Evolutionary conservation across 306 rosid genomes (phyloP).

Genomic region (Pachyrhizus erosus): DNA sequence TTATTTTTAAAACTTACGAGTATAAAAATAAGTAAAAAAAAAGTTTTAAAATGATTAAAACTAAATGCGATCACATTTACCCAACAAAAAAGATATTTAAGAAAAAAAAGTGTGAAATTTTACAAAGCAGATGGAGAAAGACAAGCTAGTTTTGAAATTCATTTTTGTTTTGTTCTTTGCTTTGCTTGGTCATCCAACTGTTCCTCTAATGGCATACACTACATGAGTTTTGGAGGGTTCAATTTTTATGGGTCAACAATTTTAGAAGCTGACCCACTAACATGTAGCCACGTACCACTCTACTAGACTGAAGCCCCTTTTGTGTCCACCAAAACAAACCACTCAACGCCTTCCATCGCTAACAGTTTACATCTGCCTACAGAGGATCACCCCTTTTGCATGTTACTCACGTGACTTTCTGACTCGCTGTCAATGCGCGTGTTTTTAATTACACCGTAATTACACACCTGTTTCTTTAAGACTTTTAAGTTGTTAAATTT

Average conservation of each 20-base stretch:
- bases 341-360: background rate
- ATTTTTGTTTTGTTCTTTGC: background rate
- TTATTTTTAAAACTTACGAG: too few species aligned
- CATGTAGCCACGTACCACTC: conserved; percentile 2
- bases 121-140: background rate
- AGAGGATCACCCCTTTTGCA: conserved; percentile 4
- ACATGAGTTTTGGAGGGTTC: conserved; percentile 5
- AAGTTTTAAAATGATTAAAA: too few species aligned
- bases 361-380: background rate
- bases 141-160: background rate
- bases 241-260: background rate
- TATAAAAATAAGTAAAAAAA: too few species aligned
- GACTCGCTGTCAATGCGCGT: background rate
- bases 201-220: background rate
- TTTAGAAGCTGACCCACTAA: background rate
- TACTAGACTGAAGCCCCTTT: background rate
- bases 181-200: background rate
- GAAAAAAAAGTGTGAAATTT: background rate
- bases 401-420: conserved; percentile 30
- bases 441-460: background rate
- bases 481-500: too few species aligned
- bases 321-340: background rate
- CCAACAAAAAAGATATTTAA: too few species aligned
- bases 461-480: too few species aligned
- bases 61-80: too few species aligned